Percentiles rank a stretch among this genome's conserved stretches.
phyloP scores from a whole-genome alignment of 2,329 filamentous ascomycete species.

The Botryosphaeria dothidea region DNA sequence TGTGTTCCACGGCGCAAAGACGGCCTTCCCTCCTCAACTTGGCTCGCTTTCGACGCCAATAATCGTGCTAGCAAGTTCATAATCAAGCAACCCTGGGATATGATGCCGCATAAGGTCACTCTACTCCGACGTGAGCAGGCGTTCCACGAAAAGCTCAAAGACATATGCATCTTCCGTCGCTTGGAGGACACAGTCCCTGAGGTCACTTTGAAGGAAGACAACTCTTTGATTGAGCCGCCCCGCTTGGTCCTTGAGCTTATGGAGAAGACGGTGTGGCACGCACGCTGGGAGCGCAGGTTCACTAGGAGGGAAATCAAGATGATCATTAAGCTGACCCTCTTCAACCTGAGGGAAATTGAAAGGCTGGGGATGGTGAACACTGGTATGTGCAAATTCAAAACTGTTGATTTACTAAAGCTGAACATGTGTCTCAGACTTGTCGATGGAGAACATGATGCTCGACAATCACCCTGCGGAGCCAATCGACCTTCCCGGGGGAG shows the following conservation, averaged over 20 bases:
- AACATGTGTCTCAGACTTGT: neutral
- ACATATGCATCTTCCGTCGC: neutral
- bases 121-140: too few relatives aligned
- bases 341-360: neutral
- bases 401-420: too few relatives aligned
- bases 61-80: neutral
- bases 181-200: neutral
- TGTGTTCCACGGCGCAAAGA: neutral
- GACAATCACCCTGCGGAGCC: neutral
- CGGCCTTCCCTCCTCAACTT: neutral
- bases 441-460: neutral
- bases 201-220: neutral
- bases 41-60: neutral
- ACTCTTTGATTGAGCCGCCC: neutral
- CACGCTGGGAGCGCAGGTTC: neutral
- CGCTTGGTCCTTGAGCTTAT: neutral
- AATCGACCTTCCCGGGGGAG: neutral
- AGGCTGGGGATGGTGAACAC: neutral
- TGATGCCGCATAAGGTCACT: too few relatives aligned
- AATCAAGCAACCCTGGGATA: neutral
- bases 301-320: neutral
- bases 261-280: neutral
- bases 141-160: neutral
- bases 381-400: too few relatives aligned
- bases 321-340: neutral